These are phyloP conservation scores for Crinitomyces ghanaensis DNA, from an alignment of 805 yeast genomes.

Conservation along the genomic window DNA sequence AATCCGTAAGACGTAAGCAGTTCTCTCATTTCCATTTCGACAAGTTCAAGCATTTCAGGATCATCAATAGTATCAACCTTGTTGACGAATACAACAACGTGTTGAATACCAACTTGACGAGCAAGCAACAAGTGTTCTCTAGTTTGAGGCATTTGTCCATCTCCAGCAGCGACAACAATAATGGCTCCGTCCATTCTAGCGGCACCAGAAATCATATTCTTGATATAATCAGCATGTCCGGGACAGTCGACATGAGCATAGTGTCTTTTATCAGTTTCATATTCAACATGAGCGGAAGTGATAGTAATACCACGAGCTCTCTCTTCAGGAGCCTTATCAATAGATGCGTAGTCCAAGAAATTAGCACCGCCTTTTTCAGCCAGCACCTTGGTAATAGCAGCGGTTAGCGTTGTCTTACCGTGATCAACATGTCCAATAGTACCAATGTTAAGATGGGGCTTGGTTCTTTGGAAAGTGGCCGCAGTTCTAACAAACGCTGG, in stretches of 20 bases:
- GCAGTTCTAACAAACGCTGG: slow-evolving; percentile 11
- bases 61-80: slow-evolving; percentile 97
- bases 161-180: slow-evolving; percentile 97
- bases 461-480: slow-evolving; percentile 77
- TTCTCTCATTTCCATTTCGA: slow-evolving; percentile 99
- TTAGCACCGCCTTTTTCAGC: slow-evolving; percentile 82
- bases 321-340: slow-evolving; percentile 98
- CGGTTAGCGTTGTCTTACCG: slow-evolving; percentile 96
- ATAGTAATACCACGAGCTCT: slow-evolving; percentile 99
- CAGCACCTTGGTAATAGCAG: slow-evolving; percentile 94
- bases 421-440: slow-evolving; percentile 99
- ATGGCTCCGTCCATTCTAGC: slow-evolving; percentile 99
- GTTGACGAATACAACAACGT: slow-evolving; percentile 94
- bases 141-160: slow-evolving; percentile 99
- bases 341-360: slow-evolving; percentile 85
- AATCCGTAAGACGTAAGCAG: slow-evolving; percentile 82
- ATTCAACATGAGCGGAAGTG: slow-evolving; percentile 95
- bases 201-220: slow-evolving; percentile 99
- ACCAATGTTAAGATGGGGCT: slow-evolving; percentile 95
- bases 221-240: slow-evolving; percentile 97
- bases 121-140: slow-evolving; percentile 97
- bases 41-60: slow-evolving; percentile 98
- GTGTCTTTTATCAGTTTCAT: slow-evolving; percentile 89
- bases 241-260: slow-evolving; percentile 98
- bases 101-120: slow-evolving; percentile 98